Conservation (phyloP, 768 basidiomycete genomes). For the Kwoniella sp. region DNA sequence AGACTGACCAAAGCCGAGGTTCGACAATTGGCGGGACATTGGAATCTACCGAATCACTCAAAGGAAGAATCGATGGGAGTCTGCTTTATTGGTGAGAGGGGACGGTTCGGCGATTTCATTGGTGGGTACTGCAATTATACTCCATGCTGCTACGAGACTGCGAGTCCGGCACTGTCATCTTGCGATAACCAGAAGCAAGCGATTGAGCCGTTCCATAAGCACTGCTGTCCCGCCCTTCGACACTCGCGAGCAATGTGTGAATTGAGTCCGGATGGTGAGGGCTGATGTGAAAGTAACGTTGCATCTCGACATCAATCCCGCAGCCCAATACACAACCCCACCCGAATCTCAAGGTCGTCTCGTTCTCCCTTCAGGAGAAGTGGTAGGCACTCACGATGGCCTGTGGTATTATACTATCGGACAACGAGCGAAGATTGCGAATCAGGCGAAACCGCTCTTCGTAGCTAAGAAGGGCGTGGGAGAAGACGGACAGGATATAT, state of each 20-base stretch:
- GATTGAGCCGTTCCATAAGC: no score
- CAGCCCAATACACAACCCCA: slow-evolving; percentile 76
- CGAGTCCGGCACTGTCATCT: no score
- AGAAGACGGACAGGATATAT: slow-evolving; percentile 64
- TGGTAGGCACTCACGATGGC: slow-evolving; percentile 69
- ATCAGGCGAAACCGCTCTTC: slow-evolving; percentile 67
- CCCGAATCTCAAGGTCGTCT: slow-evolving; percentile 67
- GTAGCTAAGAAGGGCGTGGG: slow-evolving; percentile 71
- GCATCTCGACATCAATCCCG: no score
- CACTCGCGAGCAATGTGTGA: background rate
- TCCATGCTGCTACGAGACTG: no score
- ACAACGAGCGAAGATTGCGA: slow-evolving; percentile 70
- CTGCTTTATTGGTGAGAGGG: slow-evolving; percentile 86
- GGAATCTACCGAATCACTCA: slow-evolving; percentile 70
- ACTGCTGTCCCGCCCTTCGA: background rate
- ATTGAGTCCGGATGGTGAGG: no score
- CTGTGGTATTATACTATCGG: slow-evolving; percentile 86
- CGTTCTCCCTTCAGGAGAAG: slow-evolving; percentile 64
- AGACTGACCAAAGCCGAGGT: slow-evolving; percentile 70
- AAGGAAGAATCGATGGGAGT: slow-evolving; percentile 89
- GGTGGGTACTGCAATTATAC: slow-evolving; percentile 62
- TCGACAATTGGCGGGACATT: slow-evolving; percentile 68
- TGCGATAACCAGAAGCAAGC: no score
- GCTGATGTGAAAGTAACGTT: no score
- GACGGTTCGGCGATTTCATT: slow-evolving; percentile 71